A percentile compares a stretch with the other conserved stretches of the same genome.
Evolutionary conservation across 1,139 yeast species (phyloP).

Genomic region (Hansenula sp.): DNA sequence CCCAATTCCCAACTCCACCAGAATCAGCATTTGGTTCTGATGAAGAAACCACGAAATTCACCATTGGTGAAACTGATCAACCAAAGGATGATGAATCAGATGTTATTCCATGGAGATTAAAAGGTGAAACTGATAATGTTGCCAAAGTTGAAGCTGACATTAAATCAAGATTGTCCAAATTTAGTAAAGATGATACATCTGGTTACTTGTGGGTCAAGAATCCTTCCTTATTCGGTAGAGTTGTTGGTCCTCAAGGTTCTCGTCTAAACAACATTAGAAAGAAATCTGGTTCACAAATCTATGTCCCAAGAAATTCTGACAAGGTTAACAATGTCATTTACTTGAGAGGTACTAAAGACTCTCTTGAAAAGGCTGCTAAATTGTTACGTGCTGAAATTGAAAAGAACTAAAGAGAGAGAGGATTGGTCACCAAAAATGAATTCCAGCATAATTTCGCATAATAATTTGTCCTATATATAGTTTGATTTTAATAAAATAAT

Average conservation of each 20-base stretch:
- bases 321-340: constrained; percentile 42
- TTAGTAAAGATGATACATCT: constrained; percentile 31
- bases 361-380: constrained; percentile 37
- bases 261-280: constrained; percentile 61
- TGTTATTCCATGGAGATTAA: constrained; percentile 61
- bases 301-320: constrained; percentile 59
- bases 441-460: background rate
- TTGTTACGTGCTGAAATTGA: constrained; percentile 20
- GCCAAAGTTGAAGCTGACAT: constrained; percentile 28
- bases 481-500: background rate
- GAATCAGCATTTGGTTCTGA: constrained; percentile 45
- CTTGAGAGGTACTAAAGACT: constrained; percentile 36
- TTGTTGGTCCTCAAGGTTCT: constrained; percentile 77
- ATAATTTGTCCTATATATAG: background rate
- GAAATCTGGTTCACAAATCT: constrained; percentile 52
- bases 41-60: constrained; percentile 39
- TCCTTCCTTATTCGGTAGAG: constrained; percentile 45
- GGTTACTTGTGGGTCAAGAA: constrained; percentile 49
- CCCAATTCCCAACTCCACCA: constrained; percentile 40
- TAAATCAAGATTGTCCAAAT: constrained; percentile 28
- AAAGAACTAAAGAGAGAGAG: constrained; percentile 4
- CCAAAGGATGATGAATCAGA: constrained; percentile 28
- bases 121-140: constrained; percentile 31
- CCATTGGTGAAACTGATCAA: constrained; percentile 29
- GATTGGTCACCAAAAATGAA: too few species aligned